Base-by-base conservation (phyloP, 805 yeast species). In the Zygosaccharomyces gambellarensis region DNA sequence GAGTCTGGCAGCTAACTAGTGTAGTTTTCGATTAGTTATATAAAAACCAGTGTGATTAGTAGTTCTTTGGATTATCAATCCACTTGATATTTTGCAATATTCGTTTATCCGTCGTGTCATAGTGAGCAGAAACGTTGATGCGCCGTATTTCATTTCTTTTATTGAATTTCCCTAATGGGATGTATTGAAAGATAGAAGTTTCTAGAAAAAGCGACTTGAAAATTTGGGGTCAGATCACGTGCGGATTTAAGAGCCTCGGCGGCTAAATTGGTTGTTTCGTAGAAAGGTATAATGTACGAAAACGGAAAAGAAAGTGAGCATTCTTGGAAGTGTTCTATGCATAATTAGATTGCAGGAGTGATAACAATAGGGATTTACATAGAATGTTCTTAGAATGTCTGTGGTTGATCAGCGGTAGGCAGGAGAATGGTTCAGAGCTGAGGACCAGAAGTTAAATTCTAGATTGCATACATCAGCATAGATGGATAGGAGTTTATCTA, bases 401-500 rank as follows among this genome's bases (percentile, higher is more conserved):
- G 2, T 17, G 17, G 17, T 5, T 4, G 4, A 5, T 34, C 23
- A 34, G n/a, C 14, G 9, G 6, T 25, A 25, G 28, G 6, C 10
- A 9, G 22, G 4, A 34, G 10, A 10, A 14, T 14, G 22, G 3
- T 57, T 45, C 21, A 69, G 43, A 1, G 73, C 70, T 10, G 71
- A 85, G 58, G 77, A 75, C 95, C 95, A 87, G 61, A 87, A 87
- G 21, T 70, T 74, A 22, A 79, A 72, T 64, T 87, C 95, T 45
- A 86, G 70, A 41, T 66, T 64, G 11, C 82, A 75, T 8, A 83
- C 89, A 27, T 77, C 71, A 14, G 75, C 76, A 62, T 81, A 87
- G 22, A 85, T 80, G 42, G 76, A 75, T 1, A 79, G 75, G 44
- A 85, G 66, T 51, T 73, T 75, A 9, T 76, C 75, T 7, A 81